Base-by-base conservation (phyloP, 352 stramenopile genomes). In the Globisporangium okanoganense region DNA sequence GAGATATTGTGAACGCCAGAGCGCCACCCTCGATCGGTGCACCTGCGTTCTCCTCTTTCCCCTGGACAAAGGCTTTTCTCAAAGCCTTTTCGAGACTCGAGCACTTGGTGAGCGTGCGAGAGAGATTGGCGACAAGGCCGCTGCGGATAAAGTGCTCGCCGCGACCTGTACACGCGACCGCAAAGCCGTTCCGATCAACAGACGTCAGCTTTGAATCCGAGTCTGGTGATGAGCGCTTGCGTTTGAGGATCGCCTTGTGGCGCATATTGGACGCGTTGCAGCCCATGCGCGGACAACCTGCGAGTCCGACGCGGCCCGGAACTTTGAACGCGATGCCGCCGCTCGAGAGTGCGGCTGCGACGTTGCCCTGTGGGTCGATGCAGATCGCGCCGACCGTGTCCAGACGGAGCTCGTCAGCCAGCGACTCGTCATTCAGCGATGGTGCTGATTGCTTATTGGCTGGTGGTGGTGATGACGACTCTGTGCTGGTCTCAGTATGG, bases 131-230 rank as follows among this genome's bases (percentile, higher is more conserved):
- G 6, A 79, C 61, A 16, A 90, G 73, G 3, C 70, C 64, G 33
- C 58, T 78, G n/a, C 73, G 78, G 9, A 88, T 66, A 31, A 92
- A 87, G 7, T 90, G 79, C 60, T 92, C 82, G n/a, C 82, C 82
- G 41, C 82, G 70, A 13, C 82, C 82, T 0, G 79, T 82, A 44
- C 75, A 85, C 2, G 78, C 78, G 38, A 89, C 57, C 6, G 77
- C 81, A 58, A 76, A 84, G 1, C 72, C 68, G 49, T 79, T 84
- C 10, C 58, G 65, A 38, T 43, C 58, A 64, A 47, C 43, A 33
- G 13, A 49, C 14, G 14, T 36, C 38, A 31, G 58, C 52, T 57
- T 20, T 7, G 24, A n/a, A 36, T 18, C 36, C 7, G 16, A 12
- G 12, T 38, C 13, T 58, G 20, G 29, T 9, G 24, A 41, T 54